Evolutionary conservation across 1,284 basidiomycete genomes (phyloP).

Genomic region (Agroathelia rolfsii): DNA sequence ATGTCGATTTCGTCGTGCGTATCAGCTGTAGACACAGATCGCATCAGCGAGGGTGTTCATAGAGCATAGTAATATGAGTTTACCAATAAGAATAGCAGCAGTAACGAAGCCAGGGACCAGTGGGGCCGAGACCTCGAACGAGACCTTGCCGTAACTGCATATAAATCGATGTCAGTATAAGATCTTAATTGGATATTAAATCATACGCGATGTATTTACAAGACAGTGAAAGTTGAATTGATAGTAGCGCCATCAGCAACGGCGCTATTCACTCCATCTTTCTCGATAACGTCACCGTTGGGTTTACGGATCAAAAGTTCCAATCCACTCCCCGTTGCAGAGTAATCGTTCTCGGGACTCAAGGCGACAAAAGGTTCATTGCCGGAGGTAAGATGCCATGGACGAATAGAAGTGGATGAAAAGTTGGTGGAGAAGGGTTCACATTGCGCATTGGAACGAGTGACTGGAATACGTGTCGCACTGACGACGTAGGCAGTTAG

Average conservation of each 20-base stretch:
- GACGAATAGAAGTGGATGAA: slow-evolving; percentile 13
- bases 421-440: slow-evolving; percentile 18
- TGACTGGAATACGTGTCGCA: too few species aligned
- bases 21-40: slow-evolving; percentile 13
- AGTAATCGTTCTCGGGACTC: slow-evolving; percentile 24
- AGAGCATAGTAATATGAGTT: too few species aligned
- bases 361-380: slow-evolving; percentile 24
- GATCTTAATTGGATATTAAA: too few species aligned
- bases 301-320: slow-evolving; percentile 27
- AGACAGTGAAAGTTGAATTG: slow-evolving; percentile 30
- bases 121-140: slow-evolving; percentile 25
- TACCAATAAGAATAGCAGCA: slow-evolving; percentile 31
- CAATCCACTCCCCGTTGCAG: slow-evolving; percentile 20
- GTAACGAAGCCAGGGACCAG: slow-evolving; percentile 27
- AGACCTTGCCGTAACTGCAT: slow-evolving; percentile 26
- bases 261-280: slow-evolving; percentile 26
- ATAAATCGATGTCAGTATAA: too few species aligned
- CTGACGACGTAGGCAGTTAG: too few species aligned
- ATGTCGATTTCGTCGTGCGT: slow-evolving; percentile 37
- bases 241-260: slow-evolving; percentile 31
- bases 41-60: slow-evolving; percentile 14
- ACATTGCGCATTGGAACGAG: slow-evolving; percentile 11
- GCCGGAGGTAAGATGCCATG: too few species aligned
- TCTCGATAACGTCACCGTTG: slow-evolving; percentile 19
- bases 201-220: slow-evolving; percentile 18